Base-by-base conservation (phyloP, 257 asterid species). In the Linderniella brevidens region DNA sequence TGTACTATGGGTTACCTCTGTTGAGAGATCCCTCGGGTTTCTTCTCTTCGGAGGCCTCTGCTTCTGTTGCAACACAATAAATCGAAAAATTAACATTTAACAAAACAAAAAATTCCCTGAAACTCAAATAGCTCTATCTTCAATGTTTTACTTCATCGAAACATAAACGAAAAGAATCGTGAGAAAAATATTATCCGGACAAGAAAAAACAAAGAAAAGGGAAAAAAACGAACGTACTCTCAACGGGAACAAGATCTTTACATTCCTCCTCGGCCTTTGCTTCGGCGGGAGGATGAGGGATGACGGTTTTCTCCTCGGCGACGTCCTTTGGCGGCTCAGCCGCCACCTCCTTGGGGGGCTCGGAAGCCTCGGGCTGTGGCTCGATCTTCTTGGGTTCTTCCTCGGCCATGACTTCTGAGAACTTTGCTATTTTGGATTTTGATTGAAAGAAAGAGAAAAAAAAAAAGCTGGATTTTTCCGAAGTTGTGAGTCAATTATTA, bases 231-330 rank as follows among this genome's bases (percentile, higher is more conserved):
- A 46, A 0, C 35, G 59, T 65, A 73, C 77, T 73, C 46, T 64
- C 68, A 52, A 66, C 15, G 58, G 48, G 32, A 6, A 25, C 72
- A 38, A 73, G 69, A 9, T 74, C 74, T 64, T 63, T 60, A 67
- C 53, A 18, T 17, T 70, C 69, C 17, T 51, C 37, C 44, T 9
- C 19, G 4, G 78, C 75, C 51, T 68, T 70, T 48, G 63, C 79
- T 35, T 25, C 32, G 32, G 32, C 32, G 32, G 76, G 45, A 13
- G 73, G 76, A 35, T 69, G 77, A 9, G 79, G 70, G 43, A 73
- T 47, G 38, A 82, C 54, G 15, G 75, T 19, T 64, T 82, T 77
- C 74, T 76, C 96, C 68, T 78, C 86, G 12, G 78, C 50, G 52
- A 75, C 50, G 51, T 56, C 85, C n/a, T 69, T 80, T 47, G 75